Conservation (phyloP, 768 basidiomycete genomes). For the Agaricus sinodeliciosus region DNA sequence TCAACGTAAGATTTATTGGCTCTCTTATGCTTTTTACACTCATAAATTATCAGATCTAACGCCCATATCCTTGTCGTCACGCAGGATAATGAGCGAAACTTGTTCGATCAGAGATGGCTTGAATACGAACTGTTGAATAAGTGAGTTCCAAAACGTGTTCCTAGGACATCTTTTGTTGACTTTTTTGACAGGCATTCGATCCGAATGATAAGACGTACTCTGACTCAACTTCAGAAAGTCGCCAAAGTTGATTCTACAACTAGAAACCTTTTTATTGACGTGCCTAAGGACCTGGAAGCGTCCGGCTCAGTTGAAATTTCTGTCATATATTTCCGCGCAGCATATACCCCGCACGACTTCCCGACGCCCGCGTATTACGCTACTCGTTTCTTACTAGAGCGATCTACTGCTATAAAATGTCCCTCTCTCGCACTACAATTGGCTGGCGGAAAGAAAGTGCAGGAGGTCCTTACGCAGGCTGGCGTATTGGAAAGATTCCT, state of each 20-base stretch:
- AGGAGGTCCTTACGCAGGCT: constrained; percentile 74
- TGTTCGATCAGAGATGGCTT: constrained; percentile 88
- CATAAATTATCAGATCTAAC: constrained; percentile 18
- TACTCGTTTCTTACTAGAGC: constrained; percentile 74
- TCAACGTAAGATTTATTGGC: constrained; percentile 32
- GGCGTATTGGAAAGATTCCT: constrained; percentile 75
- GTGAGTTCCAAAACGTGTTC: constrained; percentile 32
- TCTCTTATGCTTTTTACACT: background rate
- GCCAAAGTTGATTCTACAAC: constrained; percentile 46
- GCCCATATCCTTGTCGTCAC: constrained; percentile 79
- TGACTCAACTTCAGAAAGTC: constrained; percentile 57
- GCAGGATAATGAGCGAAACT: constrained; percentile 83
- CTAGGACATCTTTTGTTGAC: background rate
- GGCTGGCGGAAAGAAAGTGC: constrained; percentile 95
- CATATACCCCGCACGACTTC: constrained; percentile 82
- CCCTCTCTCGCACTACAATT: constrained; percentile 87
- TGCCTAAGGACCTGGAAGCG: constrained; percentile 28
- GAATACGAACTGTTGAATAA: constrained; percentile 81
- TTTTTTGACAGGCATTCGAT: constrained; percentile 56
- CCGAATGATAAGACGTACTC: constrained; percentile 67
- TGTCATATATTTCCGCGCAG: constrained; percentile 86
- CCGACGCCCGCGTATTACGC: constrained; percentile 56
- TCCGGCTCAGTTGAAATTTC: constrained; percentile 59
- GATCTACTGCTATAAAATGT: constrained; percentile 85
- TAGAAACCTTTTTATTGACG: constrained; percentile 28